phyloP scores from a whole-genome alignment of 1,284 basidiomycete species.

The Rhodotorula sp. region DNA sequence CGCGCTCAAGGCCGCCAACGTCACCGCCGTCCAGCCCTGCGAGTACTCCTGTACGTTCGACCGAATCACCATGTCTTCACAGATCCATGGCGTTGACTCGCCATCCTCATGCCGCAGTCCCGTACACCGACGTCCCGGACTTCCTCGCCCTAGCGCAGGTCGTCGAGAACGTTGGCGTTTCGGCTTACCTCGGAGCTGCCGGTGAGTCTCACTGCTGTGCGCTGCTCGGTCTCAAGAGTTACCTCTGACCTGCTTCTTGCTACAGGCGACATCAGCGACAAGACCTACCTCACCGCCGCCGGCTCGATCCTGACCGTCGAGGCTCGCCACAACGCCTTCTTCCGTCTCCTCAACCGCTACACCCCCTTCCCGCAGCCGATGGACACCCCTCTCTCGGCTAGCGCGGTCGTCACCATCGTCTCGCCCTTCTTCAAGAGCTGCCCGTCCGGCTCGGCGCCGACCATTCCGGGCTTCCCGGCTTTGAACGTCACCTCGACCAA shows the following conservation, averaged over 20 bases:
- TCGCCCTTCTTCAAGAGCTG: constrained; percentile 53
- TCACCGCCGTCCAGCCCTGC: constrained; percentile 54
- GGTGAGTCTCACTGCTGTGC: no score
- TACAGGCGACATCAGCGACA: constrained; percentile 2
- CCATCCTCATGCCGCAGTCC: constrained; percentile 47
- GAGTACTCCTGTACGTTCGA: constrained; percentile 50
- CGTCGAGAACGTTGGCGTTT: constrained; percentile 61
- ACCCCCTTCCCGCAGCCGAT: constrained; percentile 15
- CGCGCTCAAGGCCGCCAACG: constrained; percentile 56
- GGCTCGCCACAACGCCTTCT: constrained; percentile 33
- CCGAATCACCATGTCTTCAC: no score
- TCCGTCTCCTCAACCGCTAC: constrained; percentile 14
- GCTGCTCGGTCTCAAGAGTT: no score
- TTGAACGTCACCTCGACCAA: constrained; percentile 48
- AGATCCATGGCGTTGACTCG: no score
- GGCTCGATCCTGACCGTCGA: constrained; percentile 51
- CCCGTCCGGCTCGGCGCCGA: constrained; percentile 53
- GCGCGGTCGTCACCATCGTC: constrained; percentile 29
- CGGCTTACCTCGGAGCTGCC: constrained; percentile 56
- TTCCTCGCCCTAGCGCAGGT: constrained; percentile 60
- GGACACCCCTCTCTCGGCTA: constrained; percentile 36
- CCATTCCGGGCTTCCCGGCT: constrained; percentile 53
- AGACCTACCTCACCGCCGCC: constrained; percentile 50
- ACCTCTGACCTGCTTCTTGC: no score
- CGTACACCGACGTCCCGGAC: constrained; percentile 56